Base-by-base conservation (phyloP, 805 yeast genomes). In the Candida alai region DNA sequence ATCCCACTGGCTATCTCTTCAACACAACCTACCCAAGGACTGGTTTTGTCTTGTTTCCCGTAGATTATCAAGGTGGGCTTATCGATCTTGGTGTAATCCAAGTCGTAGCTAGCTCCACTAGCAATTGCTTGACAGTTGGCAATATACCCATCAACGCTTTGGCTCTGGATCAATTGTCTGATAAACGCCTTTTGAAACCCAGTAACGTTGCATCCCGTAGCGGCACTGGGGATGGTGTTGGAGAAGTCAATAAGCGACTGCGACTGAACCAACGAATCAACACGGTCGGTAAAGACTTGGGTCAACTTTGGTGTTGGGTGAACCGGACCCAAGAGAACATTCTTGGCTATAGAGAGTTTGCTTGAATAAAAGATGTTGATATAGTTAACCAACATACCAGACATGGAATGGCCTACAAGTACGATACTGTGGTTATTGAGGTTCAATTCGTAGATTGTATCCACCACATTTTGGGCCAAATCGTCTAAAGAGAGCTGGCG, bases 351-450 rank as follows among this genome's bases (percentile, higher is more conserved):
- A 2, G 19, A 19, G 9, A 38, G 19, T 5, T 25, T 25, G 5
- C 21, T 10, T 12, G 12, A n/a, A n/a, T 16, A 19, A 11, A 22
- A 24, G 13, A 32, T 42, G 12, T 30, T 29, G 15, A 39, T 31
- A 24, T 42, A 41, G 28, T 41, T 42, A 11, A 42, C 36, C 8
- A 37, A 15, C 43, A 42, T 37, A 11, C 45, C 45, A 10, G 39
- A 32, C 45, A 42, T 42, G 9, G 45, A 42, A 24, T 42, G 45
- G 5, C 45, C 45, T 9, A 40, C 26, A 7, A 42, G 24, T 2
- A 28, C 19, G 11, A 38, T 20, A 15, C 30, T n/a, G 14, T 14
- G 25, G 8, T 14, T 8, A 16, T 10, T 21, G 11, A 40, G 30
- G 3, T 13, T 19, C 7, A 35, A 10, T 19, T 37, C 39, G 11